A percentile compares a stretch with the other conserved stretches of the same genome.
phyloP scores from a whole-genome alignment of 345 rosid species.

The Lumnitzera racemosa region DNA sequence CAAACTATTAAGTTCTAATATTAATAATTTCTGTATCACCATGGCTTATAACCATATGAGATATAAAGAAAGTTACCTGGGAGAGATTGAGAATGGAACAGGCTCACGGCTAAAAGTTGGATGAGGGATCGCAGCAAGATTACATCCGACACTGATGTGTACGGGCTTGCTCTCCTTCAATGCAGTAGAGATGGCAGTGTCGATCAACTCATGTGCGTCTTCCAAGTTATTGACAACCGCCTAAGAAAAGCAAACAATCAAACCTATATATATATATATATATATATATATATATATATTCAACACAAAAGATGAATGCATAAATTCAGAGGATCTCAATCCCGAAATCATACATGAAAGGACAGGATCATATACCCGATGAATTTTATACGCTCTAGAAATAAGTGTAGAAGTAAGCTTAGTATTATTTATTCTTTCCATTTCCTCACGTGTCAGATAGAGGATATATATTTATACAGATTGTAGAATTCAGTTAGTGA shows the following conservation, averaged over 20 bases:
- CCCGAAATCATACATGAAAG: no score
- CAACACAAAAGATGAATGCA: no score
- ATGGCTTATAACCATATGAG: neutral
- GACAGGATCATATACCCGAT: no score
- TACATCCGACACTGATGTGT: conserved; percentile 57
- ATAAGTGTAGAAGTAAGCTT: no score
- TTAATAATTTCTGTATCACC: no score
- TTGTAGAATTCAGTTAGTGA: no score
- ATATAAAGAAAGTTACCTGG: conserved; percentile 19
- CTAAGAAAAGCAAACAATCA: conserved; percentile 8
- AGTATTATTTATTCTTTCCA: no score
- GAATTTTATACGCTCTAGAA: no score
- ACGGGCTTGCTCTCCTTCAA: conserved; percentile 63
- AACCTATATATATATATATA: neutral
- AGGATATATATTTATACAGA: no score
- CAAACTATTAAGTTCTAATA: neutral
- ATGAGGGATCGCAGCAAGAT: conserved; percentile 40
- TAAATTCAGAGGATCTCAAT: no score
- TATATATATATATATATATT: no score
- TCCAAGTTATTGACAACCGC: conserved; percentile 53
- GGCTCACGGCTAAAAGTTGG: conserved; percentile 42
- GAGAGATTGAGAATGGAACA: conserved; percentile 36
- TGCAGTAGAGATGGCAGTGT: conserved; percentile 41
- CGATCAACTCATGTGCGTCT: conserved; percentile 55
- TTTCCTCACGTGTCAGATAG: no score